A percentile compares a stretch with the other conserved stretches of the same genome.
These are phyloP conservation scores for Cercis canadensis DNA, from an alignment of 306 rosid species.

Conservation along the genomic window DNA sequence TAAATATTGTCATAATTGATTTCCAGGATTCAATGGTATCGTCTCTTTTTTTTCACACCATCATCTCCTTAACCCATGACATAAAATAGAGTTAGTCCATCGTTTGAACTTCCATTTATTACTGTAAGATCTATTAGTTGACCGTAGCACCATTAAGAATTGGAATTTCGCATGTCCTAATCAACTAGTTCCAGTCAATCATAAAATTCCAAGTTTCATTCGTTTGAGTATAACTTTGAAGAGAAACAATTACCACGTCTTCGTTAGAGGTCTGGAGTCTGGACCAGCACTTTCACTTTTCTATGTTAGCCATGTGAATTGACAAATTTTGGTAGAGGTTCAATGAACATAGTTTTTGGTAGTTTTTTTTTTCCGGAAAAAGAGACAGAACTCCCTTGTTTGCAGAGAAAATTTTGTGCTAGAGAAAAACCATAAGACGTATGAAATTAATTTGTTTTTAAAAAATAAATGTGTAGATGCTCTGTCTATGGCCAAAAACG, in stretches of 20 bases:
- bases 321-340: conserved; percentile 10
- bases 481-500: conserved; percentile 1
- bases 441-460: too few species aligned
- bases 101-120: too few species aligned
- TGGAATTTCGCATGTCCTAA: conserved; percentile 13
- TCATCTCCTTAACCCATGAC: too few species aligned
- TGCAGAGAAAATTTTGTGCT: conserved; percentile 2
- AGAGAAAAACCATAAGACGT: too few species aligned
- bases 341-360: too few species aligned
- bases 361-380: conserved; percentile 4
- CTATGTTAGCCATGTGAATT: not conserved
- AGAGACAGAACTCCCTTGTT: conserved; percentile 35
- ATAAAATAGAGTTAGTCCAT: too few species aligned
- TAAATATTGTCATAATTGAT: too few species aligned
- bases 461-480: too few species aligned
- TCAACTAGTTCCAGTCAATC: not conserved
- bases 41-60: too few species aligned
- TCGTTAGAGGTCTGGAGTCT: conserved; percentile 4
- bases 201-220: too few species aligned
- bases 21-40: too few species aligned
- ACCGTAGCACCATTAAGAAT: not conserved
- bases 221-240: not conserved
- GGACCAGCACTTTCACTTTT: conserved; percentile 15
- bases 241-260: conserved; percentile 6
- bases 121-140: not conserved